Percentiles rank a stretch among this genome's conserved stretches.
These are phyloP conservation scores for Biscogniauxia sp. DNA, from an alignment of 2,329 filamentous ascomycete species.

Conservation along the genomic window DNA sequence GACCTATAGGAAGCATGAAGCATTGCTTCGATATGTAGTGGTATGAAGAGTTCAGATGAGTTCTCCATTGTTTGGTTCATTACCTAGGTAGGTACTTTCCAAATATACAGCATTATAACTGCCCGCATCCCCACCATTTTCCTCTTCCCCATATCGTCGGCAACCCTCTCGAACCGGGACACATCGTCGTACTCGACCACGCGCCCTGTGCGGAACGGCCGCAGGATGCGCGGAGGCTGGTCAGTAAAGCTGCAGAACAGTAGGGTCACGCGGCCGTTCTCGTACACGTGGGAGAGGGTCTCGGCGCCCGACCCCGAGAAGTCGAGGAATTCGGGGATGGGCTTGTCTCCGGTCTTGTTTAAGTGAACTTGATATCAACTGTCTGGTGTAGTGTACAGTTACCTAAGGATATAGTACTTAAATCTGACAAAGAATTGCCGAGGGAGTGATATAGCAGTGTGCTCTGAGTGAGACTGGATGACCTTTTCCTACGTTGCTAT, in stretches of 20 bases:
- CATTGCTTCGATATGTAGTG: no score
- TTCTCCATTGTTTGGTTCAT: no score
- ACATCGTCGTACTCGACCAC: not conserved
- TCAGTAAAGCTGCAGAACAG: not conserved
- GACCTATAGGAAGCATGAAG: no score
- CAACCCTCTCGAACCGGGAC: not conserved
- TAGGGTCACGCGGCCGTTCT: not conserved
- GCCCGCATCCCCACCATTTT: not conserved
- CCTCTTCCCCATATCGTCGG: not conserved
- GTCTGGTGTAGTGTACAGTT: no score
- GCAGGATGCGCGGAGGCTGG: not conserved
- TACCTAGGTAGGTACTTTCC: not conserved
- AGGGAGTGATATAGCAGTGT: no score
- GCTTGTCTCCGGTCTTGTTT: not conserved
- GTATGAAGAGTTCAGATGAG: no score
- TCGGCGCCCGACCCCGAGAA: not conserved
- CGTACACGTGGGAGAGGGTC: not conserved
- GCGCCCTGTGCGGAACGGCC: not conserved
- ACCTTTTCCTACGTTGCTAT: no score
- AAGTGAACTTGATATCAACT: no score
- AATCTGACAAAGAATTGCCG: no score
- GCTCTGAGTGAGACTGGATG: no score
- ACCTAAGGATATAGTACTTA: no score
- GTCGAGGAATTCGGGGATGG: not conserved
- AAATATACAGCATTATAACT: not conserved